Conservation (phyloP, 2,329 filamentous ascomycete genomes). For the Aotearoamyces nothofagi region DNA sequence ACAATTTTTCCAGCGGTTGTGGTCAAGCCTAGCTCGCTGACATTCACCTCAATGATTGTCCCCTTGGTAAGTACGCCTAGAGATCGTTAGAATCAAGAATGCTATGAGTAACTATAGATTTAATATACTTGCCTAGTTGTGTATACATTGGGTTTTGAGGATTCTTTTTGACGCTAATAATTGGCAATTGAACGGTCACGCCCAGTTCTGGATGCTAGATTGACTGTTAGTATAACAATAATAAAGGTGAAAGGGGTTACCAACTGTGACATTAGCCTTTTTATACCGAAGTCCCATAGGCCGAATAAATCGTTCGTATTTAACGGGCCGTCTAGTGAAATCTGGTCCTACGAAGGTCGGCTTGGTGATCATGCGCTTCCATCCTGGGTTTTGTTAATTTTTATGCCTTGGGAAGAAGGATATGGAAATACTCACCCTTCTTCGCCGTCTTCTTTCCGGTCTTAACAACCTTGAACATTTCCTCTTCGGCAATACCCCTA, state of each 20-base stretch:
- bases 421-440: conserved; percentile 39
- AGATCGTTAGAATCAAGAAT: too few relatives aligned
- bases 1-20: conserved; percentile 87
- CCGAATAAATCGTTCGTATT: conserved; percentile 55
- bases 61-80: conserved; percentile 83
- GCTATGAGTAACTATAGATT: too few relatives aligned
- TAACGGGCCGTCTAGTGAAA: conserved; percentile 80
- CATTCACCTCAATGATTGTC: conserved; percentile 81
- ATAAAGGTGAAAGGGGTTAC: background rate
- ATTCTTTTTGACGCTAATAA: conserved; percentile 64
- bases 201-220: conserved; percentile 66
- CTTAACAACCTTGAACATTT: conserved; percentile 95
- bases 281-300: conserved; percentile 70
- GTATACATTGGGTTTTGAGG: conserved; percentile 85
- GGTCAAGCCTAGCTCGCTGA: conserved; percentile 78
- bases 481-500: conserved; percentile 82
- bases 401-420: background rate
- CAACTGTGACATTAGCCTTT: conserved; percentile 57
- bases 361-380: conserved; percentile 58
- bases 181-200: conserved; percentile 77
- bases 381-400: conserved; percentile 12
- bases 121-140: too few relatives aligned
- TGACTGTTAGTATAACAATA: conserved; percentile 1
- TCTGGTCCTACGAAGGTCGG: conserved; percentile 78
- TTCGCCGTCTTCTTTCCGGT: conserved; percentile 90